Percentiles rank a stretch among this genome's conserved stretches.
These are phyloP conservation scores for Apocynum venetum DNA, from an alignment of 257 asterid genomes.

Conservation along the genomic window DNA sequence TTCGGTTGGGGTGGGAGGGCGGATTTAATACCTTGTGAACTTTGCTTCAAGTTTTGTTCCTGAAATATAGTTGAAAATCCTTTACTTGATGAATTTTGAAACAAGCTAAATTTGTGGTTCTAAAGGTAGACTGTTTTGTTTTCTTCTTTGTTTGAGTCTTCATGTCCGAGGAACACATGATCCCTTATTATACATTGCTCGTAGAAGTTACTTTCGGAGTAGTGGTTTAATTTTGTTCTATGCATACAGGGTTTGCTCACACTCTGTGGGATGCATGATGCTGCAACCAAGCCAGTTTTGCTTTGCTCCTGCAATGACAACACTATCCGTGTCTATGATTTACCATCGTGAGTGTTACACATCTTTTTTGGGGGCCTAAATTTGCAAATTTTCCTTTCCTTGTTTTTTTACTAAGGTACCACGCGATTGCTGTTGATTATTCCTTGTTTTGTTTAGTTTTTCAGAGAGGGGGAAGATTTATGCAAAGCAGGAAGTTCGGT, in stretches of 20 bases:
- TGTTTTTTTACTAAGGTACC: slow-evolving; percentile 8
- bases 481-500: slow-evolving; percentile 73
- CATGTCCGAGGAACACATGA: not conserved
- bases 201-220: not conserved
- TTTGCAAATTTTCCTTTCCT: slow-evolving; percentile 13
- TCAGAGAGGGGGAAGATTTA: slow-evolving; percentile 80
- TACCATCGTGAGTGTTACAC: slow-evolving; percentile 77
- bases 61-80: not conserved
- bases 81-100: not conserved
- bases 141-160: not conserved
- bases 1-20: not conserved
- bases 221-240: slow-evolving; percentile 13
- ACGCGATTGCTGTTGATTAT: not conserved
- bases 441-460: slow-evolving; percentile 40
- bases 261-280: slow-evolving; percentile 92
- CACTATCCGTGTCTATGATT: slow-evolving; percentile 62
- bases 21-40: not conserved
- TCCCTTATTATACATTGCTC: not conserved
- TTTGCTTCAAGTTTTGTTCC: not conserved
- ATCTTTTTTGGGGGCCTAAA: slow-evolving; percentile 4
- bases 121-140: not conserved
- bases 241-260: slow-evolving; percentile 72
- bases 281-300: slow-evolving; percentile 86
- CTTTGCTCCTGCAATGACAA: slow-evolving; percentile 86
- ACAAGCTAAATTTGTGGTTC: not conserved